Evolutionary conservation across 2,329 filamentous ascomycete genomes (phyloP), one percentile per base, ranked within the genome.

Genomic region (Cladosporium cucumerinum): DNA sequence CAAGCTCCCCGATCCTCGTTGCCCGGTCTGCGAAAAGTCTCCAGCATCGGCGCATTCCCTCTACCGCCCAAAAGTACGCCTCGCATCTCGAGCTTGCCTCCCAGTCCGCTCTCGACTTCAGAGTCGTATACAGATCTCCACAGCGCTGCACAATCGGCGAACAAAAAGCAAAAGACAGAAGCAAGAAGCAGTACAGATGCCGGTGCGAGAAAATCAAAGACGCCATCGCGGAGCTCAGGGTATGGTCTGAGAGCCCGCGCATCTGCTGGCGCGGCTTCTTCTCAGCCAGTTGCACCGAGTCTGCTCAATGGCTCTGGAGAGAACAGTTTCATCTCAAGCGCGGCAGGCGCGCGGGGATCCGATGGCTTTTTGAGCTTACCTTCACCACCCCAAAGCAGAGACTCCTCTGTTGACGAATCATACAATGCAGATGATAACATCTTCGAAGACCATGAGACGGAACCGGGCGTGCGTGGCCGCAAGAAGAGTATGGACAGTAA

Each of bases 21-120:
- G 25, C 57, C 66, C 3, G 49, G 46, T 12, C 78, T 97, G 63
- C 87, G 93, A 67, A 96, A 96, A 78, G 91, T 91, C 0, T 89
- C 96, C 73, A 97, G 93, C 82, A 96, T 97, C 73, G 94, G 93
- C 74, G 89, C 92, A 0, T 97, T 98, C 74, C 94, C 94, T 32
- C 91, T 96, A 69, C 94, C 94, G 16, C 94, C 94, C 16, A 88
- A 88, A 70, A 86, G 87, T 57, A 84, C 85, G 62, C 83, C 79
- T 62, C 83, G 85, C 69, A 79, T 82, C 57, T 80, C 80, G 71
- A 92, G 84, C 78, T 81, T 87, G 64, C 91, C 86, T 60, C 86
- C 83, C 63, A 85, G 74, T 78, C 84, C 72, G 71, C 79, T 80
- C 52, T 80, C 74, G 61, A 76, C 84, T 21, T 80, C 78, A 66